These are phyloP conservation scores for Neurospora sp. DNA, from an alignment of 495 filamentous ascomycete genomes.

Conservation along the genomic window DNA sequence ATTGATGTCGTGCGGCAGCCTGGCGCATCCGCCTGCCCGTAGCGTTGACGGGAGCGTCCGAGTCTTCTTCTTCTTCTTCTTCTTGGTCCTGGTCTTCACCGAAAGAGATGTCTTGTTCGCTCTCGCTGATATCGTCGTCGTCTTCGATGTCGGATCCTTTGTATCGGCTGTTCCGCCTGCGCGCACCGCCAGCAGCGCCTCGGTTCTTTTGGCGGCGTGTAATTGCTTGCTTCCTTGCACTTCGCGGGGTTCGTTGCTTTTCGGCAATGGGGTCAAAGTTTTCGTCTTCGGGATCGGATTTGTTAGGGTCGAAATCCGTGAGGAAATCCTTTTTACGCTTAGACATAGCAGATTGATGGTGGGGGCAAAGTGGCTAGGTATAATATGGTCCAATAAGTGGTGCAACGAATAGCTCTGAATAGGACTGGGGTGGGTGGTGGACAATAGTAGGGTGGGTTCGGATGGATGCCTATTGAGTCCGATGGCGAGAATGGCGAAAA, in stretches of 20 bases:
- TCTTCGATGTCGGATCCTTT: slow-evolving; percentile 58
- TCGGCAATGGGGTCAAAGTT: slow-evolving; percentile 52
- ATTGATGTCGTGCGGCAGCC: slow-evolving; percentile 40
- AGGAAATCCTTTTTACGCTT: slow-evolving; percentile 54
- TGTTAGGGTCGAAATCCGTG: slow-evolving; percentile 67
- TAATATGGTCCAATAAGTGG: not conserved
- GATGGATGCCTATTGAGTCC: not conserved
- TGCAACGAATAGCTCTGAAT: not conserved
- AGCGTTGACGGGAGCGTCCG: slow-evolving; percentile 50
- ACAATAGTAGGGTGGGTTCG: not conserved
- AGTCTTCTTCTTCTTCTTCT: slow-evolving; percentile 52
- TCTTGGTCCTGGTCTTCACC: slow-evolving; percentile 46
- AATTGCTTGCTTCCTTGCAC: slow-evolving; percentile 28
- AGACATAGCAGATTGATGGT: slow-evolving; percentile 2
- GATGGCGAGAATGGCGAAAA: not conserved
- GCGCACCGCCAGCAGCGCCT: slow-evolving; percentile 24
- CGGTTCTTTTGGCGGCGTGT: slow-evolving; percentile 19
- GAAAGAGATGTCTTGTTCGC: slow-evolving; percentile 50
- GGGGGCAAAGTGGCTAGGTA: not conserved
- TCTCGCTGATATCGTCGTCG: slow-evolving; percentile 48
- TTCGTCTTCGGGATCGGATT: slow-evolving; percentile 76
- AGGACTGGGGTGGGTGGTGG: not conserved
- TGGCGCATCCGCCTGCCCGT: slow-evolving; percentile 62
- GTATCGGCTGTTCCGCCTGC: slow-evolving; percentile 37
- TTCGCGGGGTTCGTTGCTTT: slow-evolving; percentile 25